Evolutionary conservation across 1,139 yeast species (phyloP), one percentile per base, ranked within the genome.

Genomic region (Pneumocystis oryctolagi): DNA sequence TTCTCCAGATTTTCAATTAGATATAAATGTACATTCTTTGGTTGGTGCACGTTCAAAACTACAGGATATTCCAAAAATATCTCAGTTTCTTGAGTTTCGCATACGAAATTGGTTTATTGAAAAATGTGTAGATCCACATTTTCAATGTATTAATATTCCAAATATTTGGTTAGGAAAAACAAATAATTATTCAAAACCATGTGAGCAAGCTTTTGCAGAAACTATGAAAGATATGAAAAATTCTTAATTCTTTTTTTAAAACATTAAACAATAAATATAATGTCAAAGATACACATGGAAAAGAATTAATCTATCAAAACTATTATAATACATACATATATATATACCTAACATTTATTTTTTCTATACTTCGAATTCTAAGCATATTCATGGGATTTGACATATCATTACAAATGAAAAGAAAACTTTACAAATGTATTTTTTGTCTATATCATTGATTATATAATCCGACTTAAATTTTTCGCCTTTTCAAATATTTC

Each of bases 41-140:
- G 89, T 94, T 62, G 99, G 99, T 0, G 86, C 97, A 0, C 79
- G 96, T 62, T 90, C 97, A 0, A 85, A 92, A 71, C 77, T 94
- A 55, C 96, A 90, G 73, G 92, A 94, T 70, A 89, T 92, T 16
- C 97, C 98, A 9, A 89, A 92, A 71, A 84, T 94, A 55, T 84
- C 96, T 8, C 84, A 89, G 61, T 77, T 94, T 61, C 83, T 94
- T 42, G 97, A 92, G 71, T 82, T 83, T 65, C 84, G 85, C 67
- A 79, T 94, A 60, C 80, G 94, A 67, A 85, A 84, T 66, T 89
- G 97, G 95, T 89, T 94, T 72, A 83, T 85, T 37, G 97, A 89
- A 69, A 78, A 96, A 66, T 89, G 96, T 71, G 95, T 94, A 6
- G 95, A 89, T 69, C 99, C 99, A 0, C 78, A 95, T 67, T 90